Base-by-base conservation (phyloP, 2,329 filamentous ascomycete species). In the Clonostachys sp. region DNA sequence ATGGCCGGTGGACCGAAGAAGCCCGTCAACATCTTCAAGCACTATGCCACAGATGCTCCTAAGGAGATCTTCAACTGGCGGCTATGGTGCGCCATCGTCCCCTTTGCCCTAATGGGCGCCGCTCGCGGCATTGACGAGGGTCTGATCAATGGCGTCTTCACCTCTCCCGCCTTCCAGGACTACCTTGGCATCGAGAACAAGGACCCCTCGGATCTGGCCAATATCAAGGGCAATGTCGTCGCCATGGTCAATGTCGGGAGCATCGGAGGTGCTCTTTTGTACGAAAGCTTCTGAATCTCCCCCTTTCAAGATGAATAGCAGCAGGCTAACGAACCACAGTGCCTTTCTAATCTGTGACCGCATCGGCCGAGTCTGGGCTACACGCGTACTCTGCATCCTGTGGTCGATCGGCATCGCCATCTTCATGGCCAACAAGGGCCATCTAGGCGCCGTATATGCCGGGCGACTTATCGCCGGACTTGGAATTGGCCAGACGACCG, bases 211-310 rank as follows among this genome's bases (percentile, higher is more conserved):
- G 72, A 77, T 39, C 69, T 74, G 54, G 79, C 82, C 42, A 79
- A 83, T 57, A 80, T 81, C 61, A 77, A 83, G 60, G 78, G 73
- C 49, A 88, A 88, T 58, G 83, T 88, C 46, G 81, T 83, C 1
- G 76, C 81, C 20, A 87, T 88, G 84, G 84, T 87, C 0, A 83
- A 87, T 58, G 78, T 87, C 54, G 84, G 84, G 14, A 81, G 76
- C 10, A 82, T 88, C 20, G 44, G 16, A 10, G 44, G 44, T 36
- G 16, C 44, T 18, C 44, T 45, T 13, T 14, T 45, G 41, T 40
- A 40, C 12, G 38, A 4, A 30, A 30, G 10, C 9, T 30, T 30
- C 24, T 10, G 24, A 30, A 30, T 8, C 6, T 6, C 24, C 24
- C 24, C 3, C 4, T 16, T 34, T n/a, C n/a, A 34, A 44, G 33